A percentile compares a stretch with the other conserved stretches of the same genome.
Conservation (phyloP, 2,329 filamentous ascomycete species). For the Aspergillus aculeatinus region DNA sequence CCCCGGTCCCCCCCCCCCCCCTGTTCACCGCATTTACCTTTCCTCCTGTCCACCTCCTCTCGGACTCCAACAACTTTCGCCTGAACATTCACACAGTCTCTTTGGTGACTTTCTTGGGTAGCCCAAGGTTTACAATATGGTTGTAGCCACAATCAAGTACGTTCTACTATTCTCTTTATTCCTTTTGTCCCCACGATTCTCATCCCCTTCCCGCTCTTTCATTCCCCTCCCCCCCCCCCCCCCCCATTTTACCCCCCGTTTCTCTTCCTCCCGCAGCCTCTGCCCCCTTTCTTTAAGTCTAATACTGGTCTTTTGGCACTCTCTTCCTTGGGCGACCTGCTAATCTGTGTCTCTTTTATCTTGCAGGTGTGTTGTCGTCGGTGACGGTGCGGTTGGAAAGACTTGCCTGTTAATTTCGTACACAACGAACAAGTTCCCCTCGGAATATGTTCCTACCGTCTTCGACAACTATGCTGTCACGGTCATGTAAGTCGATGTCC, state of each 20-base stretch:
- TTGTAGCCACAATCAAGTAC: conserved; percentile 65
- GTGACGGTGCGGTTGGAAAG: conserved; percentile 98
- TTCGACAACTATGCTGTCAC: conserved; percentile 99
- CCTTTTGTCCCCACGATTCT: conserved; percentile 10
- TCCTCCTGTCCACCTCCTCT: conserved; percentile 13
- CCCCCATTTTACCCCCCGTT: conserved; percentile 11
- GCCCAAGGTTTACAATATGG: conserved; percentile 45
- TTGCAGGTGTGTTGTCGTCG: conserved; percentile 91
- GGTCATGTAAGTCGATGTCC: conserved; percentile 76
- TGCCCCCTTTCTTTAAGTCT: conserved; percentile 9
- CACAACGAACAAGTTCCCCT: conserved; percentile 99
- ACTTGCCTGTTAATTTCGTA: conserved; percentile 99
- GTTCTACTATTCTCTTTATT: conserved; percentile 27
- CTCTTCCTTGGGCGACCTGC: not conserved
- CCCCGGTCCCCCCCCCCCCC: conserved; percentile 8
- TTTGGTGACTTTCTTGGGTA: conserved; percentile 16
- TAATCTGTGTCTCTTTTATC: conserved; percentile 20
- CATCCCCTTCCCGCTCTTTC: conserved; percentile 8
- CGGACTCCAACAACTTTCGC: conserved; percentile 20
- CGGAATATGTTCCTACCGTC: conserved; percentile 98
- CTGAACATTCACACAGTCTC: conserved; percentile 10
- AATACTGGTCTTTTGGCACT: not conserved
- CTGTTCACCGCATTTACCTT: conserved; percentile 18
- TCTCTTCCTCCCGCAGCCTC: conserved; percentile 7
- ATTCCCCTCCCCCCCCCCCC: conserved; percentile 5